Percentiles rank a stretch among this genome's conserved stretches.
Conservation (phyloP, 2,329 filamentous ascomycete species). For the Monilinia laxa region DNA sequence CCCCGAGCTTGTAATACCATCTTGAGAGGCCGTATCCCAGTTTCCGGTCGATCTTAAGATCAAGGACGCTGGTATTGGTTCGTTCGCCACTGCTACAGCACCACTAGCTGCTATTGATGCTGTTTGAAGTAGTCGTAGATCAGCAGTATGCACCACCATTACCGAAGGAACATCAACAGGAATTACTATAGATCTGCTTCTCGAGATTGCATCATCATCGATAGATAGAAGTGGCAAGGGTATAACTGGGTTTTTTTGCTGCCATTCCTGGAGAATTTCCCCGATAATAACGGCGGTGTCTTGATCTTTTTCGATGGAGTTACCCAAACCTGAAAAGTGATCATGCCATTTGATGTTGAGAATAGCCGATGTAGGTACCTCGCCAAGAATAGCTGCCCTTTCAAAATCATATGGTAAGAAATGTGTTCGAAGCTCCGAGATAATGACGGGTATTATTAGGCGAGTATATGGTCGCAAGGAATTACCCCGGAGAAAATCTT, state of each 20-base stretch:
- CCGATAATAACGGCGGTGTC: conserved; percentile 34
- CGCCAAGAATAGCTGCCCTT: conserved; percentile 53
- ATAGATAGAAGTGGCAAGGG: conserved; percentile 31
- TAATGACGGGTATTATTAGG: conserved; percentile 47
- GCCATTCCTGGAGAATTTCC: conserved; percentile 35
- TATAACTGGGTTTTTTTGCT: conserved; percentile 32
- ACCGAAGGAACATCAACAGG: conserved; percentile 86
- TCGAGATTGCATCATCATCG: conserved; percentile 38
- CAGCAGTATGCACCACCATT: conserved; percentile 77
- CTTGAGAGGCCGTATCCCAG: conserved; percentile 54
- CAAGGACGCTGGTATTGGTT: conserved; percentile 63
- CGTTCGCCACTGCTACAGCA: conserved; percentile 56
- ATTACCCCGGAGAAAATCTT: conserved; percentile 43
- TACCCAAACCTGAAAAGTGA: conserved; percentile 52
- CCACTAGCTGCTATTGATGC: conserved; percentile 41
- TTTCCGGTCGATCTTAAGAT: conserved; percentile 61
- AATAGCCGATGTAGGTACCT: conserved; percentile 52
- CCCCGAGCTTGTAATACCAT: conserved; percentile 18
- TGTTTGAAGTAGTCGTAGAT: conserved; percentile 54
- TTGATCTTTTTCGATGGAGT: conserved; percentile 30
- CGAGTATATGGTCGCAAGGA: conserved; percentile 49
- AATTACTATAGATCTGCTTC: conserved; percentile 70
- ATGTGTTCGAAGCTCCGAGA: conserved; percentile 46
- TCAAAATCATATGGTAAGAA: conserved; percentile 56
- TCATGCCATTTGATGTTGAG: conserved; percentile 49